Conservation (phyloP, 768 basidiomycete genomes). For the Calvatia gigantea region DNA sequence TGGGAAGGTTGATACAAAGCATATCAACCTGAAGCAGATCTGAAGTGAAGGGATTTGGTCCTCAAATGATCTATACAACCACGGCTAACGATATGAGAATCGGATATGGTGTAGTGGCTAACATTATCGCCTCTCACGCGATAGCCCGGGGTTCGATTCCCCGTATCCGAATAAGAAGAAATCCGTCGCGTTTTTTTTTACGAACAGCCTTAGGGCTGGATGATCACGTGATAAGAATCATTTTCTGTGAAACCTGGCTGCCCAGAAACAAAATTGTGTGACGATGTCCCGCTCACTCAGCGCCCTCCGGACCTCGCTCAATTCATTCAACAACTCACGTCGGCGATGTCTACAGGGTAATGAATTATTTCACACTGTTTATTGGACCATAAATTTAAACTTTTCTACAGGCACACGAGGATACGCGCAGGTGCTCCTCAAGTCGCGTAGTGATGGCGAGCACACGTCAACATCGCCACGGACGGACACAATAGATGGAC, state of each 20-base stretch:
- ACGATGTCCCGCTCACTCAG: conserved; percentile 5
- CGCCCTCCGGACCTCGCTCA: not conserved
- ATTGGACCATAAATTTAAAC: not conserved
- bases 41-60: no score
- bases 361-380: not conserved
- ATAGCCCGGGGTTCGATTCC: conserved; percentile 14
- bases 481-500: not conserved
- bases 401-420: conserved; percentile 7
- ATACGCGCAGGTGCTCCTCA: conserved; percentile 4
- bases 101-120: conserved; percentile 21
- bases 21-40: no score
- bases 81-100: not conserved
- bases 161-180: conserved; percentile 6
- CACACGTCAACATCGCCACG: not conserved
- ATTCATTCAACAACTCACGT: not conserved
- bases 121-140: conserved; percentile 20
- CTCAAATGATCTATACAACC: not conserved
- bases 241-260: not conserved
- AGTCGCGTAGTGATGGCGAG: not conserved
- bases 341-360: not conserved
- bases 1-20: no score
- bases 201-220: not conserved
- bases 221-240: conserved; percentile 3
- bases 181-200: not conserved
- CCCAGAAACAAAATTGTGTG: not conserved